These are phyloP conservation scores for Daldinia eschscholtzii DNA, from an alignment of 2,329 filamentous ascomycete genomes.

Conservation along the genomic window DNA sequence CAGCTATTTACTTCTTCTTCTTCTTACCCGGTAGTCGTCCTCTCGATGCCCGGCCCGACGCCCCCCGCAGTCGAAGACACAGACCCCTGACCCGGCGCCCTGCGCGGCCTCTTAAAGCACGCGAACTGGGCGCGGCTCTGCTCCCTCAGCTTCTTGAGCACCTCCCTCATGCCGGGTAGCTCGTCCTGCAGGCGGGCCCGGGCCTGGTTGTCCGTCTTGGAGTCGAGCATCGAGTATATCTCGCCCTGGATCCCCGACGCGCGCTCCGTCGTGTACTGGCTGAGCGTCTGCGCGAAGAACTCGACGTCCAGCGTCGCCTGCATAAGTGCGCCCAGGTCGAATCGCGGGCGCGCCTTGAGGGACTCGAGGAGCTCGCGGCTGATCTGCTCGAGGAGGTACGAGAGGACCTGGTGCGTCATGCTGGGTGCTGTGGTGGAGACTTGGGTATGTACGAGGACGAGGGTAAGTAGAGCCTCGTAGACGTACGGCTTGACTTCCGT, in stretches of 20 bases:
- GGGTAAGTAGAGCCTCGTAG: conserved; percentile 84
- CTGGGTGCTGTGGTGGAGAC: conserved; percentile 82
- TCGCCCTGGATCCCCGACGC: conserved; percentile 86
- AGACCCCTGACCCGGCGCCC: conserved; percentile 18
- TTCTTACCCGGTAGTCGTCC: conserved; percentile 50
- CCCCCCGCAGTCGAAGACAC: conserved; percentile 9
- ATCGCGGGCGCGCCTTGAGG: conserved; percentile 75
- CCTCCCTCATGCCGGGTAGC: conserved; percentile 87
- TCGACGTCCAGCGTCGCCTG: conserved; percentile 98
- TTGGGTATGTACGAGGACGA: conserved; percentile 93
- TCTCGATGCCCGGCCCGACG: conserved; percentile 38
- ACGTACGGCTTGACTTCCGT: conserved; percentile 87
- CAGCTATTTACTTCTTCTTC: too few relatives aligned
- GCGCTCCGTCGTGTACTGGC: conserved; percentile 86
- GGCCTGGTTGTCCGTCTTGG: conserved; percentile 88
- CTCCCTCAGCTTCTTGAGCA: conserved; percentile 86
- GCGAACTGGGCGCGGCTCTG: conserved; percentile 87
- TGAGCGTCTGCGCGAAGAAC: conserved; percentile 94
- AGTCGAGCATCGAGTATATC: conserved; percentile 92
- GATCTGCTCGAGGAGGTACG: conserved; percentile 85
- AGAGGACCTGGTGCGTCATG: conserved; percentile 84
- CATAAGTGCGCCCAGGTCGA: conserved; percentile 86
- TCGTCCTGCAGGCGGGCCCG: conserved; percentile 84
- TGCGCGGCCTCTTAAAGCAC: conserved; percentile 73
- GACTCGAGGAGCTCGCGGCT: conserved; percentile 84